Conservation (phyloP, 768 basidiomycete species). For the Collybiopsis confluens region DNA sequence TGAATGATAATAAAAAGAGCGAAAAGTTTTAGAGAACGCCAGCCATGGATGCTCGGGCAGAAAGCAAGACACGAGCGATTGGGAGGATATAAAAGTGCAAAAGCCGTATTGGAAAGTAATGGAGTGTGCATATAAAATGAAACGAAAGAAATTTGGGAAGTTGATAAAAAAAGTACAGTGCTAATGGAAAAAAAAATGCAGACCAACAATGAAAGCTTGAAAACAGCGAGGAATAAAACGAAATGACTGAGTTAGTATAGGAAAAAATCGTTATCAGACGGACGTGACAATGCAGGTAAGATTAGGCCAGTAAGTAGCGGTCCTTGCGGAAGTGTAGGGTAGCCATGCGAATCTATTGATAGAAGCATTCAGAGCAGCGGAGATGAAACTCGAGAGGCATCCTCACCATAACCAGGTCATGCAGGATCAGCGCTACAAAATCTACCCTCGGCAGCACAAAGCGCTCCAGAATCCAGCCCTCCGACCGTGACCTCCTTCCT, state of each 20-base stretch:
- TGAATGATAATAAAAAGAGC: neutral
- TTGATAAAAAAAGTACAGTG: constrained; percentile 4
- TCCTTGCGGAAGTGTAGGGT: neutral
- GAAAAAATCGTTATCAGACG: neutral
- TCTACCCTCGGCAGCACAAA: constrained; percentile 66
- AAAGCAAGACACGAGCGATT: neutral
- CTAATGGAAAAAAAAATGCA: constrained; percentile 1
- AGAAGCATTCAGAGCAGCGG: neutral
- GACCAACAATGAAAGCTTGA: constrained; percentile 7
- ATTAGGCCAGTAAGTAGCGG: neutral
- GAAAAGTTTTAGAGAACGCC: neutral
- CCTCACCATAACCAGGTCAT: constrained; percentile 20
- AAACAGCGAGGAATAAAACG: constrained; percentile 1
- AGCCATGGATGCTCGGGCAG: neutral
- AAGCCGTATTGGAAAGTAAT: too few relatives aligned
- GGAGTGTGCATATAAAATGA: neutral
- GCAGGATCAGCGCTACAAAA: constrained; percentile 8
- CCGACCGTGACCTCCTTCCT: constrained; percentile 61
- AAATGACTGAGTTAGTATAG: neutral
- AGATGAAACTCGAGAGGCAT: neutral
- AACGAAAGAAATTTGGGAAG: neutral
- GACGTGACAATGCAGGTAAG: neutral
- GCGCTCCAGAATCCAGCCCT: constrained; percentile 59
- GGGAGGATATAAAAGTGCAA: neutral
- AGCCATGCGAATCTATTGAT: constrained; percentile 9